Conservation (phyloP, 768 basidiomycete genomes). For the Termitomyces heimii region DNA sequence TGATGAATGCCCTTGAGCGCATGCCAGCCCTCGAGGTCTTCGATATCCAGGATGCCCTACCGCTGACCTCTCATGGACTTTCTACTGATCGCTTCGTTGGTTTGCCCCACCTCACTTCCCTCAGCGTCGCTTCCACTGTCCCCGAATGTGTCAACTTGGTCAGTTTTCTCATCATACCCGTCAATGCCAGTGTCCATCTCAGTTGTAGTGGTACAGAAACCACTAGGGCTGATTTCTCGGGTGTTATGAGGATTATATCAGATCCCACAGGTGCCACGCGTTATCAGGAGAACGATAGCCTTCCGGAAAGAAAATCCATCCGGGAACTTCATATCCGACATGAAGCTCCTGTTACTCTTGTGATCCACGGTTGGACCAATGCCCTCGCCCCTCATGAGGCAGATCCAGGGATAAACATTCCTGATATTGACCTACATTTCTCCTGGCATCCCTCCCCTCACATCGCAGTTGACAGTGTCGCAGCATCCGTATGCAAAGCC, state of each 20-base stretch:
- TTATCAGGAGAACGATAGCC: constrained; percentile 3
- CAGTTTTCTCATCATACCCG: constrained; percentile 17
- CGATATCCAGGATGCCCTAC: constrained; percentile 29
- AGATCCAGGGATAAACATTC: background rate
- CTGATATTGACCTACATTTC: constrained; percentile 17
- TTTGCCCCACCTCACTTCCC: constrained; percentile 16
- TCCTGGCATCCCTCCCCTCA: constrained; percentile 16
- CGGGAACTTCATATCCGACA: constrained; percentile 10
- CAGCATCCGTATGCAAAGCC: constrained; percentile 16
- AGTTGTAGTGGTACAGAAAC: constrained; percentile 13
- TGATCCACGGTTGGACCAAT: constrained; percentile 14
- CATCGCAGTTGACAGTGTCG: constrained; percentile 10
- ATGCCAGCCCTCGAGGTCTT: constrained; percentile 28
- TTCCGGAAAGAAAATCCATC: constrained; percentile 7
- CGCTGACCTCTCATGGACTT: constrained; percentile 15
- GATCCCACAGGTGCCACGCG: constrained; percentile 2
- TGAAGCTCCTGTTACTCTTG: constrained; percentile 8
- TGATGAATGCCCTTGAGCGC: constrained; percentile 25
- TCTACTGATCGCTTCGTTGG: constrained; percentile 11
- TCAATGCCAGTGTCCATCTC: constrained; percentile 12
- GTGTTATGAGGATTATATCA: constrained; percentile 13
- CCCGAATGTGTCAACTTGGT: constrained; percentile 21
- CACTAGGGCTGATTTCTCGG: constrained; percentile 14
- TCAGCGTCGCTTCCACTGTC: constrained; percentile 15
- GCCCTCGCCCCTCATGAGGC: background rate